Evolutionary conservation across 495 filamentous ascomycete species (phyloP), one percentile per base, ranked within the genome.

Genomic region (Chaetomidium leptoderma): DNA sequence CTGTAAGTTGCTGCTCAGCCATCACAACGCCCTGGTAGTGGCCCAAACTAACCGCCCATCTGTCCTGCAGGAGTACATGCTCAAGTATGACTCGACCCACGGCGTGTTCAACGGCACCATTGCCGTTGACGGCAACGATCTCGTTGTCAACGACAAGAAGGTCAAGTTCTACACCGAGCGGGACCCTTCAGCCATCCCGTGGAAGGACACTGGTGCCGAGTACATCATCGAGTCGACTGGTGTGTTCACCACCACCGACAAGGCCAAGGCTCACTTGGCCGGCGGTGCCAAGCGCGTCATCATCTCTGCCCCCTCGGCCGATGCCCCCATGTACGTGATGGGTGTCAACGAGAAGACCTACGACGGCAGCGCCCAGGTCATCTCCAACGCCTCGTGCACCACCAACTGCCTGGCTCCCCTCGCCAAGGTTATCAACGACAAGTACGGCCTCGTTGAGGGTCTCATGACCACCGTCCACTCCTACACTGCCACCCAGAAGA

Each of bases 291-390:
- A 97, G 90, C 96, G 96, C 83, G 93, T 98, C 76, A 81, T 98
- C 82, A 98, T 98, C 86, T 97, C 93, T 67, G 93, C 93, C 68
- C 93, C 93, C 64, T 98, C 93, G 64, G 91, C 91, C 59, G 93
- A 98, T 84, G 95, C 93, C 68, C 92, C 93, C 69, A 98, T 98
- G 93, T 98, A 93, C 83, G 93, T 98, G 70, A 96, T 96, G 88
- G 93, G 93, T 75, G 93, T 98, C 78, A 98, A 98, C 84, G 82
- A 97, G 77, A 81, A 89, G 75, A 79, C 76, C 66, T 98, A 98
- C 85, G 91, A 86, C 76, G 85, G 83, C 72, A 86, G 89, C 73
- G 82, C 93, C 73, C 78, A 89, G 65, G 85, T 98, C 76, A 87
- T 97, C 80, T 97, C 93, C 79, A 98, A 98, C 82, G 93, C 93